phyloP scores from a whole-genome alignment of 192 early-diverging fungal species.

The Borealophlyctis nickersoniae region DNA sequence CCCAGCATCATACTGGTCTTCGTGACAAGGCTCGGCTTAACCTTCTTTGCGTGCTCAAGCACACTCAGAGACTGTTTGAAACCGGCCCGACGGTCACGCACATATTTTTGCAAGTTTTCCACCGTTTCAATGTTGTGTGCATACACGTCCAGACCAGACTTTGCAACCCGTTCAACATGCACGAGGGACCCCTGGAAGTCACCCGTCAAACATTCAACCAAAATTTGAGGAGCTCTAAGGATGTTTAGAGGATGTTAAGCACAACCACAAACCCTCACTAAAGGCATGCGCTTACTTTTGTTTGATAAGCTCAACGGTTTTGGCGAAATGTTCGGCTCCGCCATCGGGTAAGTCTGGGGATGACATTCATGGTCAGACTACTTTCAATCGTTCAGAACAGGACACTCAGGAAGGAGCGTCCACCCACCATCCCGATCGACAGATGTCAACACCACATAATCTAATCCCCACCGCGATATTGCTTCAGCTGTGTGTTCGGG shows the following conservation, averaged over 20 bases:
- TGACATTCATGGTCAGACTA: background rate
- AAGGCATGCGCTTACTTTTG: conserved; percentile 54
- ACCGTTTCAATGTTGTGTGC: conserved; percentile 99
- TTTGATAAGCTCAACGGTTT: conserved; percentile 87
- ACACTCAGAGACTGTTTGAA: conserved; percentile 91
- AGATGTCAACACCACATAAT: conserved; percentile 96
- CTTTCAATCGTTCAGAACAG: background rate
- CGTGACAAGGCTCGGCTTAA: conserved; percentile 78
- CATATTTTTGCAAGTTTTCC: conserved; percentile 80
- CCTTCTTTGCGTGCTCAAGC: conserved; percentile 80
- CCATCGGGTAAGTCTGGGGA: conserved; percentile 78
- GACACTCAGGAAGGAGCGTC: background rate
- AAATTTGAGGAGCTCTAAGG: conserved; percentile 77
- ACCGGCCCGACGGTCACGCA: conserved; percentile 87
- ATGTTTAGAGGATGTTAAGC: background rate
- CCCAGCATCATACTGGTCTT: conserved; percentile 99
- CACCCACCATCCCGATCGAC: conserved; percentile 85
- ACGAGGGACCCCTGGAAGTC: conserved; percentile 83
- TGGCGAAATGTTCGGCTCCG: conserved; percentile 89
- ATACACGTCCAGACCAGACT: conserved; percentile 92
- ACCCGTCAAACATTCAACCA: conserved; percentile 95
- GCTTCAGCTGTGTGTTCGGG: conserved; percentile 92
- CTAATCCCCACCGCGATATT: conserved; percentile 90
- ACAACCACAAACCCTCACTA: conserved; percentile 7
- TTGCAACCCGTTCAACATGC: conserved; percentile 77